Base-by-base conservation (phyloP, 345 rosid genomes). In the Aegle marmelos region DNA sequence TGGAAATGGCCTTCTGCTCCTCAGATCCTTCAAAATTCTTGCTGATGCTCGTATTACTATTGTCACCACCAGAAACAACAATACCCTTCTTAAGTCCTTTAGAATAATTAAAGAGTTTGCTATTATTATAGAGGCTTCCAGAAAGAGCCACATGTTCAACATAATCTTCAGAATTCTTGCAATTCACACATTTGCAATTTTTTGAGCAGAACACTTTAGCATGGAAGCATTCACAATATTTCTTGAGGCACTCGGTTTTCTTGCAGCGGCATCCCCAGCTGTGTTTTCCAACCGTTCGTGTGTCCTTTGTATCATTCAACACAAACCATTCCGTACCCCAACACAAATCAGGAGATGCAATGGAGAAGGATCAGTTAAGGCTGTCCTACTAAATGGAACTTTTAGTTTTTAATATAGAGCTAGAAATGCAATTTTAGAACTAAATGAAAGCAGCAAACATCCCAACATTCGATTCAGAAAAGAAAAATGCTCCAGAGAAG, bases 221-320 rank as follows among this genome's bases (percentile, higher is more conserved):
- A 75, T 83, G 88, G 79, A 87, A 89, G 79, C 94, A 87, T 80
- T 90, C 92, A 59, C 94, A 89, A 57, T 90, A 90, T 75, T 77
- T 87, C 85, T 87, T 89, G 39, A 85, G 74, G 83, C 92, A 90
- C 75, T 76, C 72, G 1, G 82, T 79, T 82, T 78, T 85, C 84
- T 87, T 88, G 86, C 92, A 90, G 56, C 83, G 76, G 83, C 94
- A 90, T 41, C 94, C 92, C 67, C 73, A 83, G 67, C 76, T 77
- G 70, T 83, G 86, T 70, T 83, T 80, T 72, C 82, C 88, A 76
- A 41, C 77, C 54, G 45, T 48, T 64, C 68, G 62, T 75, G n/a
- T 75, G 74, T 80, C 61, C 68, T 68, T 75, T 39, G 70, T 72
- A 68, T 79, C 79, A 60, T 64, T 80, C 91, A 75, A 70, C 21